phyloP scores from a whole-genome alignment of 108 stramenopile species.

The Discostella stelligeroides region DNA sequence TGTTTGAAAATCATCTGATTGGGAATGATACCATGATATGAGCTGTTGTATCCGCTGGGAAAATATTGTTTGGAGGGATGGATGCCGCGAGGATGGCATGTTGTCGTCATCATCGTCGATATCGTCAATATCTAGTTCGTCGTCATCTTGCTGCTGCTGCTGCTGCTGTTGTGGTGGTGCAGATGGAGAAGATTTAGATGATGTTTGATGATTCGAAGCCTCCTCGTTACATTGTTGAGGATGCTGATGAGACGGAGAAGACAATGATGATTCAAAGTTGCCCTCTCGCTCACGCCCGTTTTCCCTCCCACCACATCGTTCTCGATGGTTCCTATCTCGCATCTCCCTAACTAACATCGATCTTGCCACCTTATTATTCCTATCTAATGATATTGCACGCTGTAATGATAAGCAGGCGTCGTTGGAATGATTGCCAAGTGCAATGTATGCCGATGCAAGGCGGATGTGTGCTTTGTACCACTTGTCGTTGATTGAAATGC shows the following conservation, averaged over 20 bases:
- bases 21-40: conserved; percentile 57
- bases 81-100: no score
- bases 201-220: conserved; percentile 8
- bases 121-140: conserved; percentile 51
- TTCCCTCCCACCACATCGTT: conserved; percentile 20
- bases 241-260: no score
- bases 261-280: no score
- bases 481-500: conserved; percentile 64
- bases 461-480: conserved; percentile 86
- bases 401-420: conserved; percentile 84
- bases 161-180: conserved; percentile 25
- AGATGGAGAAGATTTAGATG: conserved; percentile 6
- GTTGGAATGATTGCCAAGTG: conserved; percentile 74
- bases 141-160: conserved; percentile 17
- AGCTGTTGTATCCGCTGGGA: conserved; percentile 51
- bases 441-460: conserved; percentile 78
- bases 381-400: conserved; percentile 68
- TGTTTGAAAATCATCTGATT: conserved; percentile 62
- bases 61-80: no score
- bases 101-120: conserved; percentile 21
- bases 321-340: conserved; percentile 45
- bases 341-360: conserved; percentile 73
- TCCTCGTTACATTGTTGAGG: conserved; percentile 8
- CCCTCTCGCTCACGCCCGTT: no score
- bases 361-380: conserved; percentile 60